A percentile compares a stretch with the other conserved stretches of the same genome.
phyloP scores from a whole-genome alignment of 2,329 filamentous ascomycete genomes.

The Colletotrichum tofieldiae region DNA sequence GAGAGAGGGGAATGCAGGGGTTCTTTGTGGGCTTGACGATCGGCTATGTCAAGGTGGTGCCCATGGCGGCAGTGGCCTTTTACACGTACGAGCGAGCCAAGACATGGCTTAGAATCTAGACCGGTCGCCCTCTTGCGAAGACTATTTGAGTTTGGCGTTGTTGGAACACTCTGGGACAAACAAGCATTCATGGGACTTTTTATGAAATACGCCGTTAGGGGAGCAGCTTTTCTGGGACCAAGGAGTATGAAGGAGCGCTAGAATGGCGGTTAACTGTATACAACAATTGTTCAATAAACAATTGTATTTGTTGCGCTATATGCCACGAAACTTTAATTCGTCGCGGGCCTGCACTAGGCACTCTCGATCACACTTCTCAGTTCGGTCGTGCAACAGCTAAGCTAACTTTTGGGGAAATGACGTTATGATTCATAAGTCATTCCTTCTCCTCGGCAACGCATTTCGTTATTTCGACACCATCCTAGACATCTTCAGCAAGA shows the following conservation, averaged over 20 bases:
- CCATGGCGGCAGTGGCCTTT: conserved; percentile 83
- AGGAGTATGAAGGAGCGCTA: conserved; percentile 25
- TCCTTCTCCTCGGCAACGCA: conserved; percentile 61
- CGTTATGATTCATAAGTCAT: conserved; percentile 6
- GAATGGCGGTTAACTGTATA: conserved; percentile 34
- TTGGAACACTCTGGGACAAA: conserved; percentile 35
- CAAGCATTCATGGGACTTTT: conserved; percentile 28
- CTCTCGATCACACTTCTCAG: neutral
- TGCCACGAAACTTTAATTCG: neutral
- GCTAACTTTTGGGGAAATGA: neutral
- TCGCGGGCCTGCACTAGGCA: neutral
- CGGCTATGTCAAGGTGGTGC: conserved; percentile 94
- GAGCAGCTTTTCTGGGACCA: conserved; percentile 8
- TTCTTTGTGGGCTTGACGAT: conserved; percentile 96
- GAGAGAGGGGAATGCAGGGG: conserved; percentile 82
- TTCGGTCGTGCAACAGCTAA: neutral
- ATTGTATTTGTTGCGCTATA: conserved; percentile 20
- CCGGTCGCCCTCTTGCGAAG: neutral
- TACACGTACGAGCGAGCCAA: conserved; percentile 78
- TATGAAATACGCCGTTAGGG: conserved; percentile 30
- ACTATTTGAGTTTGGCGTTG: conserved; percentile 38
- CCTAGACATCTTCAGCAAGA: conserved; percentile 57
- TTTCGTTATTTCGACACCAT: conserved; percentile 77
- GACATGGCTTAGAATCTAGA: conserved; percentile 75
- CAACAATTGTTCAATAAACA: conserved; percentile 32